Evolutionary conservation across 2,329 filamentous ascomycete species (phyloP), one percentile per base, ranked within the genome.

Genomic region (Aspergillus aculeatinus): DNA sequence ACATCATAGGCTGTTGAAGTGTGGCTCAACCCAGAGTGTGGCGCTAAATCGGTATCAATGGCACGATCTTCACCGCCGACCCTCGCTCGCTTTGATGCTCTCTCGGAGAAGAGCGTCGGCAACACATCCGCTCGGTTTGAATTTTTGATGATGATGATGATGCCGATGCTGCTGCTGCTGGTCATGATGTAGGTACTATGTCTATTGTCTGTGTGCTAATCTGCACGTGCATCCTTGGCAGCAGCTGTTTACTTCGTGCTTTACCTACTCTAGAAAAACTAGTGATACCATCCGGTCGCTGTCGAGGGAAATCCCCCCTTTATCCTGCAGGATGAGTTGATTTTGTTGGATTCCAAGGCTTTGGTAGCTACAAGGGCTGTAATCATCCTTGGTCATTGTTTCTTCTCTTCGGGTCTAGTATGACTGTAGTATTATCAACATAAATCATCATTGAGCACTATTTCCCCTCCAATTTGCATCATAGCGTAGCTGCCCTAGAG

Each of bases 21-120:
- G 66, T 68, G 66, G 66, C 66, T 68, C 47, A 54, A 51, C 54
- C 33, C n/a, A n/a, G 29, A 23, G 33, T 64, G 66, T 67, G 66
- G 66, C 66, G 61, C 65, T 60, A 55, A 44, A 19, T 27, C 53
- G 47, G 55, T 47, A 10, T 56, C 39, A 16, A 21, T 50, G 16
- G 29, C 53, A 48, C 56, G 44, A 57, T 64, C 47, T 59, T 64
- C 65, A 68, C 66, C 65, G 65, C 66, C 65, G 65, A 67, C 65
- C 27, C 59, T 31, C 12, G 25, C 21, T 39, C n/a, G 48, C 25
- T 42, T 52, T 48, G 52, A 21, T 21, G 47, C 51, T 31, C 44
- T 53, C 29, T 49, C 59, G 57, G 61, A 61, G 59, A 58, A 64
- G 60, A 58, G 60, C 62, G 58, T 60, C 53, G 53, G 53, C 39